Evolutionary conservation across 441 rosid genomes (phyloP), one percentile per base, ranked within the genome.

Genomic region (Raphanus hybrid): DNA sequence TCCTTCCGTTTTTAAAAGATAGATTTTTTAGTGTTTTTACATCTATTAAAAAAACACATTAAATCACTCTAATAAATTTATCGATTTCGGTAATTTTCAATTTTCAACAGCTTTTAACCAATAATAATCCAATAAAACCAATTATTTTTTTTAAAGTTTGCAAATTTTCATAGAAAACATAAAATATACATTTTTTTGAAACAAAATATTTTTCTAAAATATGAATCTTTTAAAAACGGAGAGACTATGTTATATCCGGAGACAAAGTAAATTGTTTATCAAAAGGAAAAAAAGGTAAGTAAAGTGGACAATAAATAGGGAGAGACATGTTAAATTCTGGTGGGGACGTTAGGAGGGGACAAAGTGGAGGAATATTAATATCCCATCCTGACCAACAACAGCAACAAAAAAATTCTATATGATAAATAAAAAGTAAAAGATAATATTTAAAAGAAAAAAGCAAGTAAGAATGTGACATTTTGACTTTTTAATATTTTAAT

Each of bases 271-370:
- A 41, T 41, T 50, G 57, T 50, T 50, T 50, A 50, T 50, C 57
- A 50, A 50, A 50, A 50, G 57, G 0, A 48, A 48, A 50, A 50
- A 50, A 50, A 14, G 67, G 52, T 59, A 48, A 71, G 69, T 66
- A 59, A 77, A 77, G 73, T 66, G 68, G 68, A 59, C 35, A 59
- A 60, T 78, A 48, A 78, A 66, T 48, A 60, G 14, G 58, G 14
- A 59, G 68, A 61, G 20, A 71, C 64, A 71, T 66, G 73, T 69
- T 77, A 35, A 71, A 80, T 23, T 58, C 48, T 50, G 70, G 64
- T 71, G 57, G 74, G 69, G 73, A 75, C 29, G 50, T 78, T 70
- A 61, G 79, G 71, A 78, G 78, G 79, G 73, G 73, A 78, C 78
- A 78, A 68, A 82, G 70, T 65, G 78, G 82, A 71, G 74, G 80